phyloP scores from a whole-genome alignment of 2,329 filamentous ascomycete genomes.

The Neonectria coccinea region DNA sequence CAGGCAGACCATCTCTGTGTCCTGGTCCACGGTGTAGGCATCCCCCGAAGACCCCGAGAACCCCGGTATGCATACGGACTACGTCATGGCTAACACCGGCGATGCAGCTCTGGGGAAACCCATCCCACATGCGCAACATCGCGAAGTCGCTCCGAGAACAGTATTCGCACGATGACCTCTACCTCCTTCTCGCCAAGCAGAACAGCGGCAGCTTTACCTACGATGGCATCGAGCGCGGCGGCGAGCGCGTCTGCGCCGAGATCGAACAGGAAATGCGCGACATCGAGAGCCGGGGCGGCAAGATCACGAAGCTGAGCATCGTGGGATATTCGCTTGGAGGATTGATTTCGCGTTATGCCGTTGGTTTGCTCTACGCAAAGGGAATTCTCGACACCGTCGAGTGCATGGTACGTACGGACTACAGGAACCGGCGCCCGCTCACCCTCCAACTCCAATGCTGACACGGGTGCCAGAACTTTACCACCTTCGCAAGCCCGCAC shows the following conservation, averaged over 20 bases:
- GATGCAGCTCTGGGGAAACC: conserved; percentile 80
- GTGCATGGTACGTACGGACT: conserved; percentile 70
- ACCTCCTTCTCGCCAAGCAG: conserved; percentile 77
- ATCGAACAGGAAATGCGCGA: conserved; percentile 72
- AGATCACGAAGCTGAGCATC: conserved; percentile 85
- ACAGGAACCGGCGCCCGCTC: neutral
- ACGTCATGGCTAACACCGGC: conserved; percentile 40
- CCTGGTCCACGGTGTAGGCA: conserved; percentile 78
- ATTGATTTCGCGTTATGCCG: conserved; percentile 85
- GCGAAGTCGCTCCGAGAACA: conserved; percentile 72
- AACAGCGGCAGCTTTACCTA: conserved; percentile 81
- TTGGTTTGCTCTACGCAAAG: conserved; percentile 84
- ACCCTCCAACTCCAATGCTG: conserved; percentile 12
- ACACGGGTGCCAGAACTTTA: conserved; percentile 77
- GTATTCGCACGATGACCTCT: conserved; percentile 71
- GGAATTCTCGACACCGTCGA: conserved; percentile 83
- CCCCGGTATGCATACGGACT: conserved; percentile 26
- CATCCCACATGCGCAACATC: conserved; percentile 76
- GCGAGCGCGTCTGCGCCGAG: conserved; percentile 74
- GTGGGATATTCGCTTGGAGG: conserved; percentile 93
- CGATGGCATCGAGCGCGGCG: conserved; percentile 75
- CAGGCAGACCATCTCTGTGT: conserved; percentile 79
- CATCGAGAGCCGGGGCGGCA: conserved; percentile 71
- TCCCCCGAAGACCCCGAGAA: conserved; percentile 31
- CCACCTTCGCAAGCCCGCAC: conserved; percentile 89